A percentile compares a stretch with the other conserved stretches of the same genome.
Evolutionary conservation across 2,329 filamentous ascomycete genomes (phyloP).

Genomic region (Niveomyces coronatus): DNA sequence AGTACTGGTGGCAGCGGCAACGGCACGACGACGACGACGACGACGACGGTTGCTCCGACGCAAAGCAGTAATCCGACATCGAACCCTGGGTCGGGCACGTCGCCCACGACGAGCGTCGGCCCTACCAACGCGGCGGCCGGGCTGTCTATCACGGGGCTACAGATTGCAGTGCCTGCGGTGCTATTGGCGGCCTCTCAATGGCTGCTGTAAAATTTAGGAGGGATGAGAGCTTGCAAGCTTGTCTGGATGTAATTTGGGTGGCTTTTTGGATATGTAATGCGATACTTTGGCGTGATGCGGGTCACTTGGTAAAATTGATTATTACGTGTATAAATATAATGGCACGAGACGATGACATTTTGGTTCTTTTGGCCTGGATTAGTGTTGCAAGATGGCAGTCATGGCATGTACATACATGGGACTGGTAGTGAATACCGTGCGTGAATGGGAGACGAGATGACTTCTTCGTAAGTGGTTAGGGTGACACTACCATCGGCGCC

Average conservation of each 20-base stretch:
- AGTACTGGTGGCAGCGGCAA: constrained; percentile 3
- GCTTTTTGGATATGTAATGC: not conserved
- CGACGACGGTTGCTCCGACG: constrained; percentile 7
- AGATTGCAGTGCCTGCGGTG: constrained; percentile 4
- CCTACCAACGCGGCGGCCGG: constrained; percentile 2
- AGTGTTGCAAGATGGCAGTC: too few relatives aligned
- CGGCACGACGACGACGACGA: constrained; percentile 7
- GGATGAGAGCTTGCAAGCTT: not conserved
- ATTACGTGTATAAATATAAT: too few relatives aligned
- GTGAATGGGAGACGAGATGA: too few relatives aligned
- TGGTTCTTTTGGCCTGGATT: too few relatives aligned
- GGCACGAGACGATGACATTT: too few relatives aligned
- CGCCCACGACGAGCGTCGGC: not conserved
- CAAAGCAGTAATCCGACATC: constrained; percentile 4
- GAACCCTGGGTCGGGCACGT: not conserved
- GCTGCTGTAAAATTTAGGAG: constrained; percentile 5
- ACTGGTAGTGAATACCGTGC: too few relatives aligned
- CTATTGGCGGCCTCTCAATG: constrained; percentile 4
- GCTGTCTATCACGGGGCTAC: constrained; percentile 1
- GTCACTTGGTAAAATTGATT: too few relatives aligned
- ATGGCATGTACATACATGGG: too few relatives aligned
- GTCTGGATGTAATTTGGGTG: too few relatives aligned
- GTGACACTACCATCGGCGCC: too few relatives aligned
- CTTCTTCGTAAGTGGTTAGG: too few relatives aligned
- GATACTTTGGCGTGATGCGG: not conserved